Base-by-base conservation (phyloP, 192 early-diverging fungal genomes). In the Umbelopsis ramanniana region DNA sequence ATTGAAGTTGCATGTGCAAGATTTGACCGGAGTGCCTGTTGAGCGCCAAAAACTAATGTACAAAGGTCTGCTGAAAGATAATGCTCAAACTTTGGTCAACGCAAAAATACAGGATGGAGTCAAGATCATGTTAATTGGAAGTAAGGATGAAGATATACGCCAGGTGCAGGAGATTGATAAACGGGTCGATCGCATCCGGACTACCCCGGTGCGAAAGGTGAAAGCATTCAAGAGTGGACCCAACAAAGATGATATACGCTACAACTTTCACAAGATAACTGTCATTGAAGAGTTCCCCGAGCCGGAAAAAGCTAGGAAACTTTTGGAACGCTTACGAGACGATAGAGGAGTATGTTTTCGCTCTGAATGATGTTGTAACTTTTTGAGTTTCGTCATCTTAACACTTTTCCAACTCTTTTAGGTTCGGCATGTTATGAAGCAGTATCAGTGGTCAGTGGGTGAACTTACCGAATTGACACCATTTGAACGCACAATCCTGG, bases 381-480 rank as follows among this genome's bases (percentile, higher is more conserved):
- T 14, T 19, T 19, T 52, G 26, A 11, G 4, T 43, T 43, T 12
- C n/a, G 33, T 15, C 0, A 19, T 6, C 63, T 5, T 33, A n/a
- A n/a, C 43, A 6, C 11, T 29, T 4, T 45, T 19, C 33, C 40
- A 43, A 10, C 22, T 72, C 24, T 43, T 21, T 14, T 52, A 78
- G 77, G 84, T 89, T 35, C 43, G 71, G 24, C 83, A 71, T 5
- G 85, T 89, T 46, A 88, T 89, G 88, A 70, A 77, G 46, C 50
- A 86, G 26, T 80, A 89, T 74, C 73, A 85, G 75, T 95, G 91
- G 91, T 81, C 74, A 15, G 90, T 95, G 8, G 87, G 88, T 2
- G 76, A 70, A 17, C 75, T 95, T 50, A 88, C 78, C 7, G 92
- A 95, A 75, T 74, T 95, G 14, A 88, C 90, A 29, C 92, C 93